Percentiles rank a stretch among this genome's conserved stretches.
Conservation (phyloP, 805 yeast species). For the Candida pseudofarinosa region DNA sequence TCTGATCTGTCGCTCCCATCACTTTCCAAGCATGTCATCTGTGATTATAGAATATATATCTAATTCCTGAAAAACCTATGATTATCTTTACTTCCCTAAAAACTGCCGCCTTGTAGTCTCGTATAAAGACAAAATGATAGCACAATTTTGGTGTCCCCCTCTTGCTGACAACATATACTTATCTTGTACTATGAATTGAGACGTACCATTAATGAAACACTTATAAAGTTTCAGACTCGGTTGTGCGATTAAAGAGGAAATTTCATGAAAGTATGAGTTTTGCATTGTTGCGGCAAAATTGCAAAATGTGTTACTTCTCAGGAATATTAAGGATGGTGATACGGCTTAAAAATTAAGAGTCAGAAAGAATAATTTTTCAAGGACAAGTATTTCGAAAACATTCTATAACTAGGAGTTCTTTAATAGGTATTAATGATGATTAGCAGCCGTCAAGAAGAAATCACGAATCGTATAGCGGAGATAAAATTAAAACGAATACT, state of each 20-base stretch:
- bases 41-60: neutral
- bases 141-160: no score
- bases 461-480: conserved; percentile 41
- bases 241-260: neutral
- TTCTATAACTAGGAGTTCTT: no score
- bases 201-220: no score
- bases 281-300: neutral
- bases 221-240: neutral
- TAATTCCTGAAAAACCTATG: neutral
- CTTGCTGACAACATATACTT: no score
- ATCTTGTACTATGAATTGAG: no score
- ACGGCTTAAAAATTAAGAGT: no score
- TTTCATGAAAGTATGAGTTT: neutral
- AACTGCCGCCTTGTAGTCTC: no score
- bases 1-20: no score
- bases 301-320: neutral
- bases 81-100: neutral
- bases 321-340: no score
- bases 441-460: conserved; percentile 7
- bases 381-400: no score
- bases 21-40: neutral
- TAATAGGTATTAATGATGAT: neutral
- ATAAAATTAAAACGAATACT: conserved; percentile 59
- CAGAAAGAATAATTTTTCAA: no score
- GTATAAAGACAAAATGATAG: no score